Percentiles rank a stretch among this genome's conserved stretches.
Evolutionary conservation across 805 yeast genomes (phyloP).

Genomic region (Myxozyma geophila): DNA sequence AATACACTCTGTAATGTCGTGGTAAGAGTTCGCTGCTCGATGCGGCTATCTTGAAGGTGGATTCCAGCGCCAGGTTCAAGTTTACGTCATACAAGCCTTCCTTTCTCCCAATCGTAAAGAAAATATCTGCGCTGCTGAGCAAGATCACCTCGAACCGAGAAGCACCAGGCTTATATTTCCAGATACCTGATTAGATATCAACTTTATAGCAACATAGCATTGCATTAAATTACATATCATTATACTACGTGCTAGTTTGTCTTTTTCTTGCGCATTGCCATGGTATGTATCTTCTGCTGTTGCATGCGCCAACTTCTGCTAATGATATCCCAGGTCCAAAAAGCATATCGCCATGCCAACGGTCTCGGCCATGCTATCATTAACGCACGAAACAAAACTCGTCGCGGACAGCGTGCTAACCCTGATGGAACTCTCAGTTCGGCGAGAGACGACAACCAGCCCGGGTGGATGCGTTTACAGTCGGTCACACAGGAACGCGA

Average conservation of each 20-base stretch:
- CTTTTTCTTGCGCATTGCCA: neutral
- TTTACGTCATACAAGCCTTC: constrained; percentile 1
- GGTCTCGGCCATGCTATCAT: constrained; percentile 37
- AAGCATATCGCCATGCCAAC: constrained; percentile 26
- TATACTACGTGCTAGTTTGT: no score
- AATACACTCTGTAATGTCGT: no score
- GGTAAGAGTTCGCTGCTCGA: no score
- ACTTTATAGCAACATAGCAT: no score
- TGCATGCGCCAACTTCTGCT: no score
- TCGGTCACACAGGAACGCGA: constrained; percentile 95
- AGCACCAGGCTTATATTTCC: no score
- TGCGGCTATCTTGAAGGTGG: neutral
- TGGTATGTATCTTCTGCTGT: neutral
- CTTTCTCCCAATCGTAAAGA: constrained; percentile 6
- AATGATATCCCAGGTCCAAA: constrained; percentile 26
- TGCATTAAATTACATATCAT: no score
- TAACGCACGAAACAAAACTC: constrained; percentile 25
- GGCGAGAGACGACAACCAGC: constrained; percentile 47
- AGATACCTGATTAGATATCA: no score
- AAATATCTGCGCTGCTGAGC: constrained; percentile 9
- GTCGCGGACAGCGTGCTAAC: constrained; percentile 16
- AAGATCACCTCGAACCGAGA: neutral
- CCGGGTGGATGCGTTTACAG: constrained; percentile 84
- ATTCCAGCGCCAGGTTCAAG: neutral
- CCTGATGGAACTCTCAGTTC: constrained; percentile 23